phyloP scores from a whole-genome alignment of 768 basidiomycete genomes.

The Gymnopilus dilepis region DNA sequence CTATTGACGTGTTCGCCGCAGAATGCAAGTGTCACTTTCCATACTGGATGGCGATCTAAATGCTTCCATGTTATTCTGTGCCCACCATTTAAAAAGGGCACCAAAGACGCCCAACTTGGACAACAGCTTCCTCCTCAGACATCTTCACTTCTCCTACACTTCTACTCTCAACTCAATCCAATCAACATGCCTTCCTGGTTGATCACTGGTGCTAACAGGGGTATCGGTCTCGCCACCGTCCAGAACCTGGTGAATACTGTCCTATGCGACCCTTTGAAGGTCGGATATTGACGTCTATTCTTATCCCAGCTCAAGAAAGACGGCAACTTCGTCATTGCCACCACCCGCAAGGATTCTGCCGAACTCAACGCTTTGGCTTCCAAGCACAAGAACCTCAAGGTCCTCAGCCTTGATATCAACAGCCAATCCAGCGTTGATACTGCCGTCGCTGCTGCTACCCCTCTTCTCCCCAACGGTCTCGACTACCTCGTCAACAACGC shows the following conservation, averaged over 20 bases:
- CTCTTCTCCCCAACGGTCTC: conserved; percentile 28
- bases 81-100: conserved; percentile 6
- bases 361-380: conserved; percentile 19
- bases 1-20: not conserved
- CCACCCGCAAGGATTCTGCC: conserved; percentile 20
- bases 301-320: conserved; percentile 25
- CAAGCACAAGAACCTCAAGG: conserved; percentile 21
- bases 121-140: not conserved
- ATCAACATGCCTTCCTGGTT: conserved; percentile 30
- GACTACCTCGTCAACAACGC: conserved; percentile 30
- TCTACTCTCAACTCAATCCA: not conserved
- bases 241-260: conserved; percentile 21
- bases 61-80: conserved; percentile 3
- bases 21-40: not conserved
- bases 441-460: conserved; percentile 20
- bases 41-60: not conserved
- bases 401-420: conserved; percentile 27
- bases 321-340: conserved; percentile 30
- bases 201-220: conserved; percentile 32
- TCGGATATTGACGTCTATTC: not conserved
- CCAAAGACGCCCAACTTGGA: not conserved
- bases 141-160: not conserved
- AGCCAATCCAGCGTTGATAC: conserved; percentile 20
- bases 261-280: not conserved
- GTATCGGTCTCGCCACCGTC: conserved; percentile 27